phyloP scores from a whole-genome alignment of 2,329 filamentous ascomycete genomes.

The Trichoderma arundinaceum region DNA sequence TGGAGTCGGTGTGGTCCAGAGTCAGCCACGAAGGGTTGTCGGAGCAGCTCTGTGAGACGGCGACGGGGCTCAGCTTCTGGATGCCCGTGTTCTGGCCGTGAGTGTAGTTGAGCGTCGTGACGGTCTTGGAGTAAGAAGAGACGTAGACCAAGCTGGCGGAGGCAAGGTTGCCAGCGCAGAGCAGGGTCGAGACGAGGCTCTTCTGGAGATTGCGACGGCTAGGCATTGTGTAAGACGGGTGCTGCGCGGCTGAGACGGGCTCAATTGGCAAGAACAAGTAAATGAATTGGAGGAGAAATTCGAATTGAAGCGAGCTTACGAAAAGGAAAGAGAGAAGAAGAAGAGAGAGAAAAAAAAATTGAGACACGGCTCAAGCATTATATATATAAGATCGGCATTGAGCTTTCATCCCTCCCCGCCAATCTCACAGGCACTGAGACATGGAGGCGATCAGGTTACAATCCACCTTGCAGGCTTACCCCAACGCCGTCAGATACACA shows the following conservation, averaged over 20 bases:
- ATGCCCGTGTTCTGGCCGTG: constrained; percentile 33
- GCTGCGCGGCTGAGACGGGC: background rate
- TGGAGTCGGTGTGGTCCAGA: constrained; percentile 54
- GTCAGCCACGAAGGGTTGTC: constrained; percentile 66
- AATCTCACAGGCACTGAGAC: constrained; percentile 1
- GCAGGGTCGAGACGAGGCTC: constrained; percentile 33
- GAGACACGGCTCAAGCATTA: constrained; percentile 12
- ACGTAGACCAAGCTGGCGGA: constrained; percentile 53
- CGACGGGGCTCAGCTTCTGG: constrained; percentile 49
- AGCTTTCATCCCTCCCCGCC: background rate
- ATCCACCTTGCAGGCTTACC: background rate
- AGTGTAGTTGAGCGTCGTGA: constrained; percentile 55
- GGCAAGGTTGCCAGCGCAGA: constrained; percentile 38
- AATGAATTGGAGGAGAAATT: background rate
- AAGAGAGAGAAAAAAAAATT: background rate
- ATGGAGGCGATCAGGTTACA: constrained; percentile 1
- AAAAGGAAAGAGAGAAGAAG: background rate
- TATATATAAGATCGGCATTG: constrained; percentile 29
- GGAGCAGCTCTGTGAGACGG: constrained; percentile 55
- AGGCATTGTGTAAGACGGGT: constrained; percentile 14
- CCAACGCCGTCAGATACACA: constrained; percentile 10
- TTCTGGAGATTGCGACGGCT: constrained; percentile 16
- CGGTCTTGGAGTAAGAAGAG: constrained; percentile 54
- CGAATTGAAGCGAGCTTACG: background rate
- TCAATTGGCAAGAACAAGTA: background rate